Conservation (phyloP, 2,329 filamentous ascomycete genomes). For the Exophiala oligosperma region DNA sequence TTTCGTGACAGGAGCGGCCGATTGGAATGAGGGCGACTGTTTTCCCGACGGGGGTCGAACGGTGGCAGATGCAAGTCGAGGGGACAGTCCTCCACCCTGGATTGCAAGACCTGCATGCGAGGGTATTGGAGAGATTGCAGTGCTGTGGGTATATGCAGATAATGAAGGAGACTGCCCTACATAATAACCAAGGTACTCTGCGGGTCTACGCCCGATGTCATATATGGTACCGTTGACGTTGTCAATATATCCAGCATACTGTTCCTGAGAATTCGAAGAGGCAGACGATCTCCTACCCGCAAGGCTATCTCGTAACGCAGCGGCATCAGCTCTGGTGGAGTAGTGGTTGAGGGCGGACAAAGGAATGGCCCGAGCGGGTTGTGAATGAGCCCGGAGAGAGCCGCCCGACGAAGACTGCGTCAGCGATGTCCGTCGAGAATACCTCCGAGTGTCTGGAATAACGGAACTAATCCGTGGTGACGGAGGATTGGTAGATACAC, state of each 20-base stretch:
- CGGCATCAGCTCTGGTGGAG: conserved; percentile 35
- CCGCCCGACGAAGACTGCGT: conserved; percentile 43
- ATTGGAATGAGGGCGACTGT: conserved; percentile 12
- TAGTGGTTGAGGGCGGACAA: conserved; percentile 37
- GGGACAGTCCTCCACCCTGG: conserved; percentile 39
- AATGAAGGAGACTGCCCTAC: conserved; percentile 45
- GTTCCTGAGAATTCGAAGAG: conserved; percentile 27
- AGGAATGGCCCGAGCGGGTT: conserved; percentile 46
- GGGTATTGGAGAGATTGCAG: conserved; percentile 40
- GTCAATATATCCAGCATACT: conserved; percentile 10
- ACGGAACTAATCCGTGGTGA: conserved; percentile 44
- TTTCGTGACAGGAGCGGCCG: not conserved
- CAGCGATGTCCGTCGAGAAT: conserved; percentile 45
- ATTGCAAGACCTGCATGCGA: conserved; percentile 41
- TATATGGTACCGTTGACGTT: conserved; percentile 17
- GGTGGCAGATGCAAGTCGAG: conserved; percentile 29
- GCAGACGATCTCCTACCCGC: conserved; percentile 36
- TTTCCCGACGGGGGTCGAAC: conserved; percentile 8
- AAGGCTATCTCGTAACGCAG: conserved; percentile 33
- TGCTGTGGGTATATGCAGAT: conserved; percentile 41
- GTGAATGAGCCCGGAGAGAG: conserved; percentile 50
- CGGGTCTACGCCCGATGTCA: conserved; percentile 38
- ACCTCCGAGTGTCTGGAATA: conserved; percentile 46
- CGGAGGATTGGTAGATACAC: conserved; percentile 46
- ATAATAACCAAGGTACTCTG: conserved; percentile 50